Evolutionary conservation across 1,284 basidiomycete genomes (phyloP).

Genomic region (Polyporus tsugae): DNA sequence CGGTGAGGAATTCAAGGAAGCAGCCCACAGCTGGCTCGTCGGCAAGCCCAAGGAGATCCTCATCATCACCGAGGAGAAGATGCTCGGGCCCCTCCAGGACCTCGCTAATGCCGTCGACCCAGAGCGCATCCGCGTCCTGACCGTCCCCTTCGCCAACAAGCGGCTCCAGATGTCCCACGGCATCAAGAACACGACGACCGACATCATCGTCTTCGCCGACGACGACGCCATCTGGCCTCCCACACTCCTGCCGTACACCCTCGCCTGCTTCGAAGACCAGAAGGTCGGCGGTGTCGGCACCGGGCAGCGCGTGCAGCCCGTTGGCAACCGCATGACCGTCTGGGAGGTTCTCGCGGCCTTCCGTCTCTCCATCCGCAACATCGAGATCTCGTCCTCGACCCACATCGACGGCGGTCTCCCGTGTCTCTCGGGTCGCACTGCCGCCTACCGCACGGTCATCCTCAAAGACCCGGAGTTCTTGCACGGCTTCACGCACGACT

Average conservation of each 20-base stretch:
- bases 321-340: conserved; percentile 82
- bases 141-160: conserved; percentile 93
- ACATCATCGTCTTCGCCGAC: conserved; percentile 96
- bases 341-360: conserved; percentile 96
- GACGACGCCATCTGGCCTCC: conserved; percentile 96
- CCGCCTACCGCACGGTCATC: conserved; percentile 92
- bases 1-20: conserved; percentile 93
- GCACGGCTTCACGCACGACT: conserved; percentile 92
- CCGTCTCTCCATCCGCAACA: conserved; percentile 90
- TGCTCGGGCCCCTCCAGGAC: conserved; percentile 86
- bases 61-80: conserved; percentile 93
- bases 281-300: conserved; percentile 92
- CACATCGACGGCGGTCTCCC: conserved; percentile 94
- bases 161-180: conserved; percentile 93
- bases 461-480: conserved; percentile 93
- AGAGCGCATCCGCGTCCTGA: conserved; percentile 83
- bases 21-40: conserved; percentile 89
- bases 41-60: conserved; percentile 92
- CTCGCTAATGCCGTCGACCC: conserved; percentile 89
- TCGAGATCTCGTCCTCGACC: conserved; percentile 88
- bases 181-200: conserved; percentile 87
- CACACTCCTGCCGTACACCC: conserved; percentile 82
- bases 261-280: conserved; percentile 95
- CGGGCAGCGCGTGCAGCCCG: conserved; percentile 86
- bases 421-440: conserved; percentile 91